Evolutionary conservation across 352 stramenopile genomes (phyloP).

Genomic region (Phytopythium montanum): DNA sequence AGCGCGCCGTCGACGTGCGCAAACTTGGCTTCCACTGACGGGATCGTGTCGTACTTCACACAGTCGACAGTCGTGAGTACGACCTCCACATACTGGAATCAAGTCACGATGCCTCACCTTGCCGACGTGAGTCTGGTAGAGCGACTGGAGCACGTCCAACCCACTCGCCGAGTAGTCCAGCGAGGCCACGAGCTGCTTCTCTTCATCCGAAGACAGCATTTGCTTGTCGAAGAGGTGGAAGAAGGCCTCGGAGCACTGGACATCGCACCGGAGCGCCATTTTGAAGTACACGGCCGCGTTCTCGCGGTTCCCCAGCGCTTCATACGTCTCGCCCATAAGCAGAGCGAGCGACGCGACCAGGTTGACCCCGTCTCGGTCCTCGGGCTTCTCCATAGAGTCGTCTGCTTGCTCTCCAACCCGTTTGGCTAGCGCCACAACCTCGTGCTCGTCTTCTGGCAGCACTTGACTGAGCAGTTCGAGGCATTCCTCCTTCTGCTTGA

Average conservation of each 20-base stretch:
- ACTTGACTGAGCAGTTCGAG: constrained; percentile 59
- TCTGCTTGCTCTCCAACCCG: constrained; percentile 25
- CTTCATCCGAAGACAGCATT: constrained; percentile 68
- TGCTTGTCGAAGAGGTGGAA: constrained; percentile 86
- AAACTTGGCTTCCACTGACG: constrained; percentile 63
- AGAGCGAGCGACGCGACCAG: constrained; percentile 75
- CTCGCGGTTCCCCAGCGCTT: constrained; percentile 79
- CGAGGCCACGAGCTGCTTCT: constrained; percentile 63
- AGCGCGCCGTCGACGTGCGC: constrained; percentile 48
- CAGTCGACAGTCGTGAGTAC: background rate
- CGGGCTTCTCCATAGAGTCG: constrained; percentile 5
- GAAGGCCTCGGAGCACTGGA: constrained; percentile 81
- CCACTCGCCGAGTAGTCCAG: constrained; percentile 65
- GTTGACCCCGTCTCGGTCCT: constrained; percentile 40
- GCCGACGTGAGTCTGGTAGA: constrained; percentile 69
- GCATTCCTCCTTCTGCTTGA: constrained; percentile 85
- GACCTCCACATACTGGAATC: background rate
- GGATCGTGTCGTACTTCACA: constrained; percentile 54
- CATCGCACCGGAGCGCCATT: constrained; percentile 74
- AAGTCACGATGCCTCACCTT: constrained; percentile 27
- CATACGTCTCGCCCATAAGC: constrained; percentile 81
- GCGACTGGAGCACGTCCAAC: constrained; percentile 45
- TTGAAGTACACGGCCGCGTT: constrained; percentile 76
- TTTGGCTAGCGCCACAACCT: constrained; percentile 48
- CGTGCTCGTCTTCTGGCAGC: constrained; percentile 54